A percentile compares a stretch with the other conserved stretches of the same genome.
Evolutionary conservation across 2,329 filamentous ascomycete genomes (phyloP).

Genomic region (Arthroderma sp.): DNA sequence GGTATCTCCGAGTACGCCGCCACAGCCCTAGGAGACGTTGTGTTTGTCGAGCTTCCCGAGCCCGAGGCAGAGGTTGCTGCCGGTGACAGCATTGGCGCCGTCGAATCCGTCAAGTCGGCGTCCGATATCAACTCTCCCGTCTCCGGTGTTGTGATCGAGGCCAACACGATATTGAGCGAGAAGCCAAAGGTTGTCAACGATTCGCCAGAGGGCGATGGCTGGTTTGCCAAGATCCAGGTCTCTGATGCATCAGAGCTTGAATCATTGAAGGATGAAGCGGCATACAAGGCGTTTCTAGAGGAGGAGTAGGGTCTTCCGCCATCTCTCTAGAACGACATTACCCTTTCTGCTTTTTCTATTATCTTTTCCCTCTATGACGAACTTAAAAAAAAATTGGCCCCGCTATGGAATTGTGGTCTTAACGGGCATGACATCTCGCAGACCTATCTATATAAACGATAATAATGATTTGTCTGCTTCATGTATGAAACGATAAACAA

Average conservation of each 20-base stretch:
- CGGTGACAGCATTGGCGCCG: conserved; percentile 80
- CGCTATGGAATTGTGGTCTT: too few species aligned
- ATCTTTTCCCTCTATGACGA: too few species aligned
- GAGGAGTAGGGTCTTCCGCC: conserved; percentile 20
- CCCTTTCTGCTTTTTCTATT: too few species aligned
- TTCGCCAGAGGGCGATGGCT: conserved; percentile 78
- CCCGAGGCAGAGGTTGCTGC: conserved; percentile 52
- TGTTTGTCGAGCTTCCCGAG: conserved; percentile 88
- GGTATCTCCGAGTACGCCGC: conserved; percentile 90
- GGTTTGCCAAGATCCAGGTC: conserved; percentile 82
- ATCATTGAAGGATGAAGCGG: conserved; percentile 59
- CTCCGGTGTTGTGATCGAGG: conserved; percentile 58
- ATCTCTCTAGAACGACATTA: too few species aligned
- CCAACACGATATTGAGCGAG: conserved; percentile 66
- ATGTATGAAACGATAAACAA: too few species aligned
- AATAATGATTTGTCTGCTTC: too few species aligned
- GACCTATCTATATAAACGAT: too few species aligned
- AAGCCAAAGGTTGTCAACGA: conserved; percentile 81
- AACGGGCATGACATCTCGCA: too few species aligned
- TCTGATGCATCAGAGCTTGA: conserved; percentile 58
- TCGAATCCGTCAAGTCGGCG: conserved; percentile 98
- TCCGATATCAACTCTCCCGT: conserved; percentile 91
- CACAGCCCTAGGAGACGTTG: conserved; percentile 84
- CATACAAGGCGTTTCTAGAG: conserved; percentile 61
- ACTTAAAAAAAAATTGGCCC: too few species aligned